These are phyloP conservation scores for Naumovozyma dairenensis DNA, from an alignment of 805 yeast species.

Conservation along the genomic window DNA sequence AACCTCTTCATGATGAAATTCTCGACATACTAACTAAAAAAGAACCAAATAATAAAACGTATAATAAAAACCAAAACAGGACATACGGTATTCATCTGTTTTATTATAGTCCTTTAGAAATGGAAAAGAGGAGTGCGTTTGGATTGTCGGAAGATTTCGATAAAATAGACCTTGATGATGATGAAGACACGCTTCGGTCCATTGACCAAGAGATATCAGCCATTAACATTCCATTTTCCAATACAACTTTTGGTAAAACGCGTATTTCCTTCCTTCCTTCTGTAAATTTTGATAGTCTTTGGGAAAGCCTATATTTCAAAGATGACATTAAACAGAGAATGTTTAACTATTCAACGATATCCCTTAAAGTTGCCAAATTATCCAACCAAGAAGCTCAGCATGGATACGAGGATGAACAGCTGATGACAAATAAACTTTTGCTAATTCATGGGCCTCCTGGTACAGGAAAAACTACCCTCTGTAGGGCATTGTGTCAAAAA, in stretches of 20 bases:
- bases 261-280: conserved; percentile 25
- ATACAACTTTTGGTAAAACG: conserved; percentile 11
- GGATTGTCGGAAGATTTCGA: conserved; percentile 22
- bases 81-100: too few relatives aligned
- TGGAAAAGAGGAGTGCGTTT: conserved; percentile 2
- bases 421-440: conserved; percentile 21
- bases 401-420: conserved; percentile 3
- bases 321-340: conserved; percentile 25
- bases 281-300: conserved; percentile 23
- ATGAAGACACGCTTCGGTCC: conserved; percentile 8
- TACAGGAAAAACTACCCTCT: conserved; percentile 37
- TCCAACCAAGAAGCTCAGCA: conserved; percentile 3
- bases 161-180: conserved; percentile 21
- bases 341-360: conserved; percentile 27
- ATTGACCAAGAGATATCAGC: not conserved
- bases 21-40: too few relatives aligned
- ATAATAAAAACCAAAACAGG: too few relatives aligned
- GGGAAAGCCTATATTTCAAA: conserved; percentile 31
- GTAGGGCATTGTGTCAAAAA: conserved; percentile 34
- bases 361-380: conserved; percentile 20
- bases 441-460: conserved; percentile 39
- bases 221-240: conserved; percentile 10
- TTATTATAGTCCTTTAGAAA: too few relatives aligned
- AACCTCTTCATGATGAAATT: too few relatives aligned
- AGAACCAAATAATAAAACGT: too few relatives aligned